These are phyloP conservation scores for Oldenlandia corymbosa DNA, from an alignment of 257 asterid species.

Conservation along the genomic window DNA sequence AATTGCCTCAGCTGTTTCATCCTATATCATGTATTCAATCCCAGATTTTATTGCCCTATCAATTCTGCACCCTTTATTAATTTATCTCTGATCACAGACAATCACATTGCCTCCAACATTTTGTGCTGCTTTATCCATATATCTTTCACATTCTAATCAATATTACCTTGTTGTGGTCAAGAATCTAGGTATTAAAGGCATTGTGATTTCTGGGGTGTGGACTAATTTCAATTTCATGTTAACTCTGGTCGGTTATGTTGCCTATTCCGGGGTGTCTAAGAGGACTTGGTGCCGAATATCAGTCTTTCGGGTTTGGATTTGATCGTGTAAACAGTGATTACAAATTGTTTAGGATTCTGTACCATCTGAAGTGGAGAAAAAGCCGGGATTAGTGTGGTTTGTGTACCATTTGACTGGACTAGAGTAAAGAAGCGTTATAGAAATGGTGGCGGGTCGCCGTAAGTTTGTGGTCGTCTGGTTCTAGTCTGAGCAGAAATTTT, in stretches of 20 bases:
- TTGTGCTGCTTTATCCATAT: constrained; percentile 28
- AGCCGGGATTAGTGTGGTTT: too few species aligned
- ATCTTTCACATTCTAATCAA: constrained; percentile 30
- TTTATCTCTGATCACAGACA: constrained; percentile 37
- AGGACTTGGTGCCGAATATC: constrained; percentile 33
- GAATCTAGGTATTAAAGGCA: constrained; percentile 33
- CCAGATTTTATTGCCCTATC: constrained; percentile 32
- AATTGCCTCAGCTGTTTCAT: constrained; percentile 27
- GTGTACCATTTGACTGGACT: too few species aligned
- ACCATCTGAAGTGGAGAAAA: too few species aligned
- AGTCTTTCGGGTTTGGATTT: too few species aligned
- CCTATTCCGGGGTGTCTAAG: constrained; percentile 13
- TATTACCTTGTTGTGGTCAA: constrained; percentile 26
- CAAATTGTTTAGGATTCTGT: too few species aligned
- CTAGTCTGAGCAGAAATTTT: too few species aligned
- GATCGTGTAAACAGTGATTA: too few species aligned
- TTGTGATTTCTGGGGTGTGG: constrained; percentile 33
- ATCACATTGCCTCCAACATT: constrained; percentile 35
- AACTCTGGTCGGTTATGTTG: constrained; percentile 19
- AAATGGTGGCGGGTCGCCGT: too few species aligned
- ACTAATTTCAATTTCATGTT: constrained; percentile 33
- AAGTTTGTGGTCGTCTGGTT: too few species aligned
- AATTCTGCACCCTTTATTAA: constrained; percentile 31
- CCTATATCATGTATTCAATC: constrained; percentile 26
- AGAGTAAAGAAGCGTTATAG: too few species aligned